Evolutionary conservation across 495 filamentous ascomycete species (phyloP), one percentile per base, ranked within the genome.

Genomic region (Aspergillus nidulans): DNA sequence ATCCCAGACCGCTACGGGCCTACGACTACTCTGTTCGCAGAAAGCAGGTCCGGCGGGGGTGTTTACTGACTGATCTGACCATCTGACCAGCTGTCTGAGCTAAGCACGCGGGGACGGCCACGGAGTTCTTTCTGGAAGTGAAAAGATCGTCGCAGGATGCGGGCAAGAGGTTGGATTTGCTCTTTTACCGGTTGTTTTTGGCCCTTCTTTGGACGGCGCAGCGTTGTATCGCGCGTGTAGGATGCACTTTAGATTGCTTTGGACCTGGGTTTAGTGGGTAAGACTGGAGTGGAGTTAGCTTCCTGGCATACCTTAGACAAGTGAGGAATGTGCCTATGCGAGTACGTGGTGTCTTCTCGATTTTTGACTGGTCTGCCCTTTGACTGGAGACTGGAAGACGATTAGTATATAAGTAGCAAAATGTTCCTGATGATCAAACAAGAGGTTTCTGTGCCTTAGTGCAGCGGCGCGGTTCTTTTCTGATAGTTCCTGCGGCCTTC

Each of bases 361-460:
- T 6, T 34, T 34, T 34, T 34, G 30, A 34, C 30, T 34, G 13
- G 36, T 18, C 20, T 49, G 21, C 15, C 19, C 19, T n/a, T 1
- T 49, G 47, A 13, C 6, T 46, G 40, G n/a, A 21, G 18, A 23
- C 19, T 12, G 39, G 39, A 41, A n/a, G 4, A 15, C 15, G 36
- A 10, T 13, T 21, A 20, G 40, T 34, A 47, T 34, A 49, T 49
- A 49, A 49, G 30, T 21, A 32, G 32, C 4, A 32, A n/a, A n/a
- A 30, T 3, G 47, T 49, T 49, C 47, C 47, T 49, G 47, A 49
- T 24, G 18, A 49, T 49, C 42, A n/a, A 15, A 16, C 25, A 18
- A 25, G 24, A 6, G 13, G 18, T 9, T 39, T 49, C 1, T 46
- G 13, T 25, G 44, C 30, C 13, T 36, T 18, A 23, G 6, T 8